phyloP scores from a whole-genome alignment of 2,329 filamentous ascomycete genomes.

The Septoria linicola region DNA sequence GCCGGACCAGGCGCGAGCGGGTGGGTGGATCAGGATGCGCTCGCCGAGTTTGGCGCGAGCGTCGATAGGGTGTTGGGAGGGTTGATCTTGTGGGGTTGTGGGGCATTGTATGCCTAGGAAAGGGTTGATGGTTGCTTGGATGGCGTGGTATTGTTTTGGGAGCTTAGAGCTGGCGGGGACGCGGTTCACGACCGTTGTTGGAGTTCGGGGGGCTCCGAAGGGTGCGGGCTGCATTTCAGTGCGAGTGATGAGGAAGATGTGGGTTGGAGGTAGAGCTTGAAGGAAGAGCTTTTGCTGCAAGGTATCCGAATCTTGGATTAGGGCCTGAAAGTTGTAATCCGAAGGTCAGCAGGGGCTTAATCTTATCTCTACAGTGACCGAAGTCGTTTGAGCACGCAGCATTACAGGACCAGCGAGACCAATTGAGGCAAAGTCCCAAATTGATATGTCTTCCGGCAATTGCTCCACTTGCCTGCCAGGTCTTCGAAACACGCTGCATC shows the following conservation, averaged over 20 bases:
- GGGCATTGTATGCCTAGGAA: conserved; percentile 1
- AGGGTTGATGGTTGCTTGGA: not conserved
- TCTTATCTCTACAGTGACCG: no score
- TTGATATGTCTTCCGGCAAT: no score
- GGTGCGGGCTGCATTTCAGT: not conserved
- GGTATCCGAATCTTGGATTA: not conserved
- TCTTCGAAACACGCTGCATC: conserved; percentile 7
- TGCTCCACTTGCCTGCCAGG: not conserved
- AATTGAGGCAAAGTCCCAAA: no score
- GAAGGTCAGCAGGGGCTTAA: no score
- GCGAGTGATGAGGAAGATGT: not conserved
- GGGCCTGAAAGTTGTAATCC: no score
- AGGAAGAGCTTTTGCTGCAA: conserved; percentile 13
- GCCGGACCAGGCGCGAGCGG: not conserved
- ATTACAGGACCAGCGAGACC: no score
- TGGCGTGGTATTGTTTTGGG: not conserved
- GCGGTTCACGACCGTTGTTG: conserved; percentile 1
- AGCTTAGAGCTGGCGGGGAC: not conserved
- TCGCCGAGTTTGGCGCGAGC: not conserved
- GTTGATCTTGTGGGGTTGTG: no score
- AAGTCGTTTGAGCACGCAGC: no score
- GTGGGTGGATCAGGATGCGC: not conserved
- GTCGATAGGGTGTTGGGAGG: no score
- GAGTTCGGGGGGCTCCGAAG: not conserved
- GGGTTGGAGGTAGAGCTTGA: not conserved